phyloP scores from a whole-genome alignment of 768 basidiomycete genomes.

The Boletus rubroflammeus region DNA sequence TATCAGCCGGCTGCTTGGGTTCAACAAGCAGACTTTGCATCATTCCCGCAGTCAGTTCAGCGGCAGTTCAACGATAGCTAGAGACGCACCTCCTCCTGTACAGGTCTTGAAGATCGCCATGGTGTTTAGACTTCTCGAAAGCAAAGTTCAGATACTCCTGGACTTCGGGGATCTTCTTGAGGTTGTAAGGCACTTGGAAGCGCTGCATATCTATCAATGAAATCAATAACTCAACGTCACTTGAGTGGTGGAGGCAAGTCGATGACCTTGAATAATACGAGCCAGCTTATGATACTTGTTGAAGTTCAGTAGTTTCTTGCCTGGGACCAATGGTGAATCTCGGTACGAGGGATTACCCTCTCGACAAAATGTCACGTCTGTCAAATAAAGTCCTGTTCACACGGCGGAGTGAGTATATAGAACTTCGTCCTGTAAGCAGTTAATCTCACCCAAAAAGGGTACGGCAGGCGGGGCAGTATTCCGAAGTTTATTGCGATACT shows the following conservation, averaged over 20 bases:
- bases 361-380: conserved; percentile 91
- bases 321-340: conserved; percentile 68
- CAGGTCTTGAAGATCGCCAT: conserved; percentile 81
- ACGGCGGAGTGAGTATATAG: conserved; percentile 8
- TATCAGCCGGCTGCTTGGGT: conserved; percentile 76
- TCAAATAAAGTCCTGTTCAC: conserved; percentile 71
- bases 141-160: conserved; percentile 73
- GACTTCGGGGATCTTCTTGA: conserved; percentile 87
- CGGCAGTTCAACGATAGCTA: neutral
- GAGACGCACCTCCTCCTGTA: conserved; percentile 73
- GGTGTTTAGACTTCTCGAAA: conserved; percentile 71
- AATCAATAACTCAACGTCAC: conserved; percentile 1
- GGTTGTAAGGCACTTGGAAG: conserved; percentile 81
- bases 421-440: neutral
- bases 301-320: conserved; percentile 87
- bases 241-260: neutral
- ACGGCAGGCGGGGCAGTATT: conserved; percentile 90
- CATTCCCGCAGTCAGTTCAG: neutral
- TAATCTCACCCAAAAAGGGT: conserved; percentile 79
- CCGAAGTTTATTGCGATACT: conserved; percentile 85
- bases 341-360: conserved; percentile 91
- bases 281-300: conserved; percentile 94
- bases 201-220: conserved; percentile 74
- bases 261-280: conserved; percentile 73
- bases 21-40: conserved; percentile 69